Base-by-base conservation (phyloP, 805 yeast species). In the Metschnikowia lunata region DNA sequence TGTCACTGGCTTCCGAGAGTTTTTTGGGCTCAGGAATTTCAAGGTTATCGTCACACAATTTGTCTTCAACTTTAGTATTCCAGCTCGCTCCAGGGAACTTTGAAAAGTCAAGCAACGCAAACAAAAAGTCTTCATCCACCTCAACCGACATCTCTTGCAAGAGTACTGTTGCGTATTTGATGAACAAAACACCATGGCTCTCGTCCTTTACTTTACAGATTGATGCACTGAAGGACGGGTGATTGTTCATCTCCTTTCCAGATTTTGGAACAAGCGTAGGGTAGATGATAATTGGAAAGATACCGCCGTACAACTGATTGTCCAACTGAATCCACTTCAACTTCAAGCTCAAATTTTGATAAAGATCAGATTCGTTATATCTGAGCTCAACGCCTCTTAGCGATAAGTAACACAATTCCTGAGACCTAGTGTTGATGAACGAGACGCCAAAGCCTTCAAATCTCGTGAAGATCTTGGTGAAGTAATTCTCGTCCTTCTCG, bases 301-400 rank as follows among this genome's bases (percentile, higher is more conserved):
- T 77, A 10, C 96, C 86, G 4, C 96, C 96, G 56, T 82, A 88
- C 38, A 91, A 66, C 60, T 89, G 96, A 57, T 93, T 91, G 61
- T 93, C 99, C 38, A 91, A 74, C 63, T 93, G 99, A 29, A 93
- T 69, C 99, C 99, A 95, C 59, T 91, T 90, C 55, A 90, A 64
- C 58, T 88, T 89, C 66, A 83, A 67, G 50, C 90, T 80, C 36
- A 87, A 55, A 13, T 87, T 87, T 60, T 89, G 95, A 54, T 86
- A 88, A 15, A 88, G 64, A 30, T 88, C 93, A 0, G 97, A 85
- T 50, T 88, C 91, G 56, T 83, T 85, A 62, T 84, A 88, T 36
- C 85, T 72, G 14, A 90, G 47, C 57, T 89, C 97, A 43, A 89
- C 59, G 1, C 97, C 97, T 42, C 88, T 72, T 26, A 87, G 67